A percentile compares a stretch with the other conserved stretches of the same genome.
Conservation (phyloP, 2,329 filamentous ascomycete genomes). For the Fusarium dlaminii region DNA sequence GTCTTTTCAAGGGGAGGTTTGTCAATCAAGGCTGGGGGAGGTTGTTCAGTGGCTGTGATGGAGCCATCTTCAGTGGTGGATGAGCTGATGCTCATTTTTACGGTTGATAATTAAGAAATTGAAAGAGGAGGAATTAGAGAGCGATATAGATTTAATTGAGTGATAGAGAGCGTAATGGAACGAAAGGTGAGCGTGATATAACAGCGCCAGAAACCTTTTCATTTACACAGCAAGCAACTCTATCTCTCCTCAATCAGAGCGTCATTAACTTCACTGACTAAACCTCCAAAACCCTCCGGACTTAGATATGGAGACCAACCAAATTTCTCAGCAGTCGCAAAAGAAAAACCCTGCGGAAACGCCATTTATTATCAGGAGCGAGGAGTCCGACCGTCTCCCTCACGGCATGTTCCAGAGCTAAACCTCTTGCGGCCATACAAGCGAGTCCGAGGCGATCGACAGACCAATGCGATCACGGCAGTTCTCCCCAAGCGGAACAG, state of each 20-base stretch:
- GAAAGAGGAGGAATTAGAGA: not conserved
- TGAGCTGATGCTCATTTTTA: not conserved
- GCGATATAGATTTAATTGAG: no score
- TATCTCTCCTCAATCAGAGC: not conserved
- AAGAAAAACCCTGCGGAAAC: not conserved
- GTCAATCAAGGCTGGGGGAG: not conserved
- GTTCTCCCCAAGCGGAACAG: not conserved
- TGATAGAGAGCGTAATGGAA: not conserved
- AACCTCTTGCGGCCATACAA: not conserved
- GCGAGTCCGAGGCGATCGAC: not conserved
- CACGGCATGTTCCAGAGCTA: not conserved
- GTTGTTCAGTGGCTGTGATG: not conserved
- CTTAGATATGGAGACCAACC: rapidly evolving
- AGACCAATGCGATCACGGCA: not conserved
- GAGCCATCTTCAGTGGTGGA: not conserved
- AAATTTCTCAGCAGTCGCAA: not conserved
- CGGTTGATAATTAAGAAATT: rapidly evolving
- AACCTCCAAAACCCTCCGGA: not conserved
- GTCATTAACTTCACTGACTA: not conserved
- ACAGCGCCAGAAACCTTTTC: not conserved
- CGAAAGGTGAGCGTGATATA: not conserved
- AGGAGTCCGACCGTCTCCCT: not conserved
- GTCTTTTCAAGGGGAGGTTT: not conserved
- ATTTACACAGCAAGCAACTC: not conserved
- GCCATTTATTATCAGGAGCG: not conserved